Evolutionary conservation across 2,329 filamentous ascomycete species (phyloP), one percentile per base, ranked within the genome.

Genomic region (Nannizziopsis barbatae): DNA sequence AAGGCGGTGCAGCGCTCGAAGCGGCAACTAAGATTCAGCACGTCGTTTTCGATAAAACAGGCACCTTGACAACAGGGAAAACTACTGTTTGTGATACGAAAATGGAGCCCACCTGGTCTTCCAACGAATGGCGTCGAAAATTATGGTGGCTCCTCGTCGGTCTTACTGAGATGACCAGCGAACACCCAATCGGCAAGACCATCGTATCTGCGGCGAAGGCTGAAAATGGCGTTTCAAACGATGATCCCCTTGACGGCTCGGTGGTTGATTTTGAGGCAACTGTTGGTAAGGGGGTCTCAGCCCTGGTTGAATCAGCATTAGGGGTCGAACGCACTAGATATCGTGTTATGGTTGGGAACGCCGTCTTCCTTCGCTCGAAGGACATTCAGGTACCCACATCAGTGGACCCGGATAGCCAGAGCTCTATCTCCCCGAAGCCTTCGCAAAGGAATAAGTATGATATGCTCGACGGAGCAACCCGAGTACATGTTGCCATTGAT

Each of bases 91-190:
- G 87, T 6, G 79, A 81, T 50, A 73, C 77, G 17, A 80, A 78
- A 43, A 73, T 90, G 32, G 77, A 77, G 30, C 68, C 78, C 6
- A 65, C 73, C 1, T 96, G 90, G 90, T 73, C 76, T 38, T 74
- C 75, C 18, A 81, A 74, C 49, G 77, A 83, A 30, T 79, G 77
- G 73, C 79, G 79, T 49, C 79, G 77, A 51, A 80, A 80, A 31
- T 74, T 94, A 2, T 98, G 90, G 90, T 98, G 92, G 92, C 80
- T 85, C n/a, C 76, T 95, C 52, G 80, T 98, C 49, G 92, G 89
- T 39, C 80, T 96, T n/a, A 84, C 90, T 0, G 92, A 98, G 69
- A 88, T 88, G 77, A 85, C 86, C 55, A 95, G 87, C 60, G 92
- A 98, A 66, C 92, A 98, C 62, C 92, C 92, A 0, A 85, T 96